Base-by-base conservation (phyloP, 2,329 filamentous ascomycete genomes). In the Ophiostoma sp. region DNA sequence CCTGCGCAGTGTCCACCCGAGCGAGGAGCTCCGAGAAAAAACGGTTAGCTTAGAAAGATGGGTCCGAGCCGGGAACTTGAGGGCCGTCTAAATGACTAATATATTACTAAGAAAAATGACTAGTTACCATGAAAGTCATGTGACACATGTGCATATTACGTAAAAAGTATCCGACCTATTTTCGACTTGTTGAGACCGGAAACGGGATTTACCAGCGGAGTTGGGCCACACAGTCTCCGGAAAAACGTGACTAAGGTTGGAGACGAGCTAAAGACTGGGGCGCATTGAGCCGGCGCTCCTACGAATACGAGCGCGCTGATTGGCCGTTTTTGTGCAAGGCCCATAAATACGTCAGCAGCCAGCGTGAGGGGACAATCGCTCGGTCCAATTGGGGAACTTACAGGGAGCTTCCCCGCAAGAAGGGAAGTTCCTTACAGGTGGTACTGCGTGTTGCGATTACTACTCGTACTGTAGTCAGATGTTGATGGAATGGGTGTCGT, bases 351-450 rank as follows among this genome's bases (percentile, higher is more conserved):
- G 63, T 64, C 63, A 64, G 63, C 36, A 27, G 27, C 27, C 27
- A 27, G 27, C 27, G 27, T 27, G 27, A 27, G 27, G 27, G 27
- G 27, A 27, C 27, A 18, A 55, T 55, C 27, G 49, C 27, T 18
- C n/a, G 12, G 27, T 27, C 55, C 55, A 14, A 60, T 60, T 60
- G 55, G 55, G 55, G 27, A 12, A 38, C 4, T 60, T 40, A 38
- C 55, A 58, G 52, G 6, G 18, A 64, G 68, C 65, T 67, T 69
- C 47, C 65, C 60, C 47, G 67, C 64, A 69, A 68, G 44, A 60
- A 68, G 18, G 62, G 42, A 65, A 38, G 14, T 8, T 18, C 16
- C 14, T 55, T 55, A n/a, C 11, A 27, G 3, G 12, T 55, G 49
- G n/a, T n/a, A 8, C 27, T 55, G 49, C 16, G 49, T 55, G 49